These are phyloP conservation scores for Persicaria maculosa DNA, from an alignment of 148 eudicot species.

Conservation along the genomic window DNA sequence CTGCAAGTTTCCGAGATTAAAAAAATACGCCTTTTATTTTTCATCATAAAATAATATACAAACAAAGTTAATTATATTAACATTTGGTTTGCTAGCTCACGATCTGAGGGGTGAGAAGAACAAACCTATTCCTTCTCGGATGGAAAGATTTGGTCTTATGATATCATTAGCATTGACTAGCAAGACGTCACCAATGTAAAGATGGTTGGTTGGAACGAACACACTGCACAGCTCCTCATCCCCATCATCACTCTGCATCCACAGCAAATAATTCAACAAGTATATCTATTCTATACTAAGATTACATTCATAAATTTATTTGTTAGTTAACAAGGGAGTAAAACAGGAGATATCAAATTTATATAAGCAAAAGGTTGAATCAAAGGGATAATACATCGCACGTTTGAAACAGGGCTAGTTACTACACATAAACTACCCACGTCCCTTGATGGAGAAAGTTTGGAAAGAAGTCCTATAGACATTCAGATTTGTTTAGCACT, in stretches of 20 bases:
- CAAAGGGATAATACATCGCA: background rate
- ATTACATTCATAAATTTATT: too few relatives aligned
- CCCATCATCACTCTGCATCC: constrained; percentile 60
- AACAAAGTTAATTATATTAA: background rate
- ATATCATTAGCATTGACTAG: constrained; percentile 73
- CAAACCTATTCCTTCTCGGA: constrained; percentile 90
- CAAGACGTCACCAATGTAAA: constrained; percentile 80
- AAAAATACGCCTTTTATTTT: too few relatives aligned
- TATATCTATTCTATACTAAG: background rate
- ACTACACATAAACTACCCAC: background rate
- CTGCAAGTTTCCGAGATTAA: background rate
- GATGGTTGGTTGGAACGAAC: constrained; percentile 86
- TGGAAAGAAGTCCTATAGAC: background rate
- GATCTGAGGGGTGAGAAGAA: background rate
- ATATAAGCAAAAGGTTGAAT: background rate
- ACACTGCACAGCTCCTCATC: constrained; percentile 93
- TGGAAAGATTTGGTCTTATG: constrained; percentile 84
- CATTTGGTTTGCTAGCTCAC: background rate
- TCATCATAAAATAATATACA: background rate
- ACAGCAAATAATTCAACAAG: background rate
- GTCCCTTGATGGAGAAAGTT: background rate
- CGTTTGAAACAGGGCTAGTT: background rate
- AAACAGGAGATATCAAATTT: background rate
- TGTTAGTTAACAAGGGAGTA: background rate
- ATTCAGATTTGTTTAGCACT: background rate